A percentile compares a stretch with the other conserved stretches of the same genome.
Conservation (phyloP, 2,329 filamentous ascomycete species). For the Bretziella fagacearum region DNA sequence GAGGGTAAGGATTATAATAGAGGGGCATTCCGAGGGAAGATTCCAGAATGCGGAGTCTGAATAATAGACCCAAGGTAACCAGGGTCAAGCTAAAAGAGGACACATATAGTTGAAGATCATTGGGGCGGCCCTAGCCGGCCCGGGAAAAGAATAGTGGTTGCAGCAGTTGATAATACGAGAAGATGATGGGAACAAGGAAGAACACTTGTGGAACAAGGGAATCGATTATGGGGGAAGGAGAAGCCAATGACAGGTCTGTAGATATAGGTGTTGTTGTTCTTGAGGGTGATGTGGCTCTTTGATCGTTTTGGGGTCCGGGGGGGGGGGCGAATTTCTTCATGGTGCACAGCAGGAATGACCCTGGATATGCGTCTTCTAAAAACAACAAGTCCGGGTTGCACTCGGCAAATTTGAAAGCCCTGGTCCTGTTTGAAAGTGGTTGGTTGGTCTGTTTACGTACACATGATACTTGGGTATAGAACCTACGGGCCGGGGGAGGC, state of each 20-base stretch:
- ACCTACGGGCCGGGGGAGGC: background rate
- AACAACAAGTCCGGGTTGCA: no score
- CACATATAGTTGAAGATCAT: slow-evolving; percentile 11
- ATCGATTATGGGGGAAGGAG: background rate
- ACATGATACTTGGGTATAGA: background rate
- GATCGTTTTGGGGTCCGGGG: no score
- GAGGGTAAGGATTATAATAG: background rate
- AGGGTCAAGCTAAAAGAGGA: slow-evolving; percentile 4
- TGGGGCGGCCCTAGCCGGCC: background rate
- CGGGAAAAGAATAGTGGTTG: background rate
- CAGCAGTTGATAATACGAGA: background rate
- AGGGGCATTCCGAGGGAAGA: background rate
- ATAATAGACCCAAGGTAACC: slow-evolving; percentile 8
- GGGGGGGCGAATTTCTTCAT: no score
- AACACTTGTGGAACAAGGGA: background rate
- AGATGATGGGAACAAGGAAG: background rate
- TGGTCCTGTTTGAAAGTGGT: background rate
- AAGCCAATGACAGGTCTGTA: background rate
- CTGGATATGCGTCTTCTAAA: no score
- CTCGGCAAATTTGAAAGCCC: no score
- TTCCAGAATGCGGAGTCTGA: slow-evolving; percentile 10
- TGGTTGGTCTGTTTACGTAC: background rate
- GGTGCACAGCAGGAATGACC: no score
- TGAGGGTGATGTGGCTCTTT: no score
- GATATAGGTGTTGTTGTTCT: no score